Evolutionary conservation across 768 basidiomycete species (phyloP).

Genomic region (Cystobasidiopsis lactophilus): DNA sequence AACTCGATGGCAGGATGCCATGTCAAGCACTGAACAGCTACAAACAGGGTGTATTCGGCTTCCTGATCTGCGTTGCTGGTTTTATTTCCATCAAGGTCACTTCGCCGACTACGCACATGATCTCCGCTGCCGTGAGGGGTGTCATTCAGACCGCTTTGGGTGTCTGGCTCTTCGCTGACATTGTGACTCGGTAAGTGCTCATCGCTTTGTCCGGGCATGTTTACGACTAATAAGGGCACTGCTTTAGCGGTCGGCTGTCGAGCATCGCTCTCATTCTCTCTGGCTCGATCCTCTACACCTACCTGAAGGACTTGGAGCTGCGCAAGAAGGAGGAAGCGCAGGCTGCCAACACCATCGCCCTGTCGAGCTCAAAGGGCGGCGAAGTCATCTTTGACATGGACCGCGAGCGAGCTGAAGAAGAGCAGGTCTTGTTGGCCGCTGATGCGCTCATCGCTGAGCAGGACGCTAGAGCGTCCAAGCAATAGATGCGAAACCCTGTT

Average conservation of each 20-base stretch:
- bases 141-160: slow-evolving; percentile 58
- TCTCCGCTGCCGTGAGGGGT: slow-evolving; percentile 81
- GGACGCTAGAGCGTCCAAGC: too few species aligned
- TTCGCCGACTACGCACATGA: slow-evolving; percentile 70
- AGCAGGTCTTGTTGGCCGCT: background rate
- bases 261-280: slow-evolving; percentile 59
- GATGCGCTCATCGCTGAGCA: background rate
- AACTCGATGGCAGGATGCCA: too few species aligned
- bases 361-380: background rate
- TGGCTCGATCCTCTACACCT: slow-evolving; percentile 57
- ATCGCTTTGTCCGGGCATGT: slow-evolving; percentile 1
- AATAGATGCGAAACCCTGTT: too few species aligned
- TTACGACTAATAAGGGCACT: background rate
- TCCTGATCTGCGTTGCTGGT: slow-evolving; percentile 83
- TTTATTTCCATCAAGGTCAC: slow-evolving; percentile 62
- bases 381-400: background rate
- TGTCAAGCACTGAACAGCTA: background rate
- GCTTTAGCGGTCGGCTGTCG: slow-evolving; percentile 48
- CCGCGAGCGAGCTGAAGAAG: background rate
- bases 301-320: slow-evolving; percentile 21
- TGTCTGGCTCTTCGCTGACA: background rate
- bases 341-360: background rate
- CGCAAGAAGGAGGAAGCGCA: background rate
- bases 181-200: background rate
- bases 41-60: slow-evolving; percentile 57